A percentile compares a stretch with the other conserved stretches of the same genome.
Conservation (phyloP, 257 asterid genomes). For the Solanum etuberosum region DNA sequence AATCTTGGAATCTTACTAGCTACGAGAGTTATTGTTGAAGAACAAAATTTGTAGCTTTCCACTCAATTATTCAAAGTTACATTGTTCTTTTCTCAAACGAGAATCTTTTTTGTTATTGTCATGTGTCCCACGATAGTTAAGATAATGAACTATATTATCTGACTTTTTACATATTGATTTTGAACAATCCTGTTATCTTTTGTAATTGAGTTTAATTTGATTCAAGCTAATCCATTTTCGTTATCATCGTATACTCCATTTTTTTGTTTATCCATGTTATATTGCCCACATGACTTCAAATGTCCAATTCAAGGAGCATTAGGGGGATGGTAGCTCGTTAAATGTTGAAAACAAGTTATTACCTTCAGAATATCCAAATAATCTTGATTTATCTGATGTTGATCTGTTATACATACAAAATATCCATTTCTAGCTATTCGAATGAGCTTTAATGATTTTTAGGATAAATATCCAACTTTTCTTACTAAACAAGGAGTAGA, state of each 20-base stretch:
- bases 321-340: not conserved
- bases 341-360: not conserved
- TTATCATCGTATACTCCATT: not conserved
- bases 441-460: not conserved
- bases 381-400: not conserved
- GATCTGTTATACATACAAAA: not conserved
- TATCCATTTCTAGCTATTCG: not conserved
- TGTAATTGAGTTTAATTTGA: not conserved
- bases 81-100: not conserved
- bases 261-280: not conserved
- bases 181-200: too few relatives aligned
- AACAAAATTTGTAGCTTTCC: constrained; percentile 1
- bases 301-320: not conserved
- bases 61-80: constrained; percentile 1
- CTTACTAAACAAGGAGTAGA: not conserved
- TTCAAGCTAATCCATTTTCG: not conserved
- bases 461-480: not conserved
- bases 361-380: not conserved
- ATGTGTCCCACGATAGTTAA: not conserved
- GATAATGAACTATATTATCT: not conserved
- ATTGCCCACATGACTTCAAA: not conserved
- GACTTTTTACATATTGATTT: not conserved
- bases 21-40: not conserved
- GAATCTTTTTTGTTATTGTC: not conserved
- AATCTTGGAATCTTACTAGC: not conserved